Base-by-base conservation (phyloP, 2,329 filamentous ascomycete species). In the Aspergillus pseudotamarii region DNA sequence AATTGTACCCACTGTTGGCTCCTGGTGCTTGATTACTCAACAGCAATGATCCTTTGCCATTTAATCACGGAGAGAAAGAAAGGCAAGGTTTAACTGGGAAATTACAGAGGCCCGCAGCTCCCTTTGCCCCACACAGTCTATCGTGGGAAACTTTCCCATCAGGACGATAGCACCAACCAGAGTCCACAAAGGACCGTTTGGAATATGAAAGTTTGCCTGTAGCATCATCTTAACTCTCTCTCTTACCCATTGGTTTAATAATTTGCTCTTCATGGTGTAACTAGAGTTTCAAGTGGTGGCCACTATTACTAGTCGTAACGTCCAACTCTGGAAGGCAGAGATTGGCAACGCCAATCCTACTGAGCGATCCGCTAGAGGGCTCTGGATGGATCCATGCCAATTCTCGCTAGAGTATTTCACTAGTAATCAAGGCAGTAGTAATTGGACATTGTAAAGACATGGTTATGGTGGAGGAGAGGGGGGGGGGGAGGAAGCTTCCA, bases 81-180 rank as follows among this genome's bases (percentile, higher is more conserved):
- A 36, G 10, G 19, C 30, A 54, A 54, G 30, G n/a, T 46, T 36
- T 23, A 12, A 12, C 10, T 55, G 30, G 30, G 51, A 36, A 55
- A 38, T 55, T 55, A 36, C 51, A 26, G 34, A 55, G 51, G 51
- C 51, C 51, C 51, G 51, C 51, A 55, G n/a, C 51, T 55, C 32
- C 51, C n/a, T 55, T 38, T 26, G 51, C 51, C 51, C 51, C 51
- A 38, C 51, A 53, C 50, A 30, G n/a, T 54, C 32, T 55, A 55
- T 55, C n/a, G 51, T 55, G 41, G 51, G 51, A 55, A 21, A 55
- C 34, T 55, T 55, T 36, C 10, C 41, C n/a, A 38, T 55, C 32
- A 55, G n/a, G 21, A 36, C 14, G 51, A 36, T 26, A 16, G n/a
- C n/a, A 23, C 19, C 19, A 55, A 55, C 32, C 32, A 51, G 30